These are phyloP conservation scores for Ambrosiella xylebori DNA, from an alignment of 2,329 filamentous ascomycete genomes.

Conservation along the genomic window DNA sequence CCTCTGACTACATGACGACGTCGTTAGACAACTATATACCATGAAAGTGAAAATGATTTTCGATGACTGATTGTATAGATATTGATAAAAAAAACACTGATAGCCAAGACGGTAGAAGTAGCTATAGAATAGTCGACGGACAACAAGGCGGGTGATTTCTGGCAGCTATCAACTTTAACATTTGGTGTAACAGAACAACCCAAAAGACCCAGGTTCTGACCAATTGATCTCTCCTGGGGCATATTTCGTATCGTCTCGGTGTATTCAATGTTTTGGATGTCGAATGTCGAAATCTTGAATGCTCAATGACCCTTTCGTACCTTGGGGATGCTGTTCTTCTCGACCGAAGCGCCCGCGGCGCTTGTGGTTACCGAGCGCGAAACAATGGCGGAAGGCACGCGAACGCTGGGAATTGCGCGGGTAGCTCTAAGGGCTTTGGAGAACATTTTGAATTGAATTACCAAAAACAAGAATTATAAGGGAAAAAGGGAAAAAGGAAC, in stretches of 20 bases:
- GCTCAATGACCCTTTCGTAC: slow-evolving; percentile 18
- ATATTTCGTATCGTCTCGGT: not conserved
- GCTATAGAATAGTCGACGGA: not conserved
- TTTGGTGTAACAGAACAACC: not conserved
- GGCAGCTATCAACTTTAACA: not conserved
- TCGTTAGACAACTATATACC: not conserved
- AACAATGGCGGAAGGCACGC: slow-evolving; percentile 27
- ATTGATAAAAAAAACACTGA: not conserved
- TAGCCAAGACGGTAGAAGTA: not conserved
- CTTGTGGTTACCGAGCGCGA: slow-evolving; percentile 80
- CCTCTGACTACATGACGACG: slow-evolving; percentile 51
- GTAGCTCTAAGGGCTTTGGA: slow-evolving; percentile 49
- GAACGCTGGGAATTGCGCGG: slow-evolving; percentile 36
- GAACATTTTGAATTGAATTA: slow-evolving; percentile 37
- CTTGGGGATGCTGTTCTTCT: slow-evolving; percentile 44
- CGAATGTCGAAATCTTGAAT: not conserved
- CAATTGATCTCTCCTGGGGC: not conserved
- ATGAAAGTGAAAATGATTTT: not conserved
- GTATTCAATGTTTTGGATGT: not conserved
- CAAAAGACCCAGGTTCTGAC: not conserved
- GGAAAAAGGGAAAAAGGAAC: slow-evolving; percentile 8
- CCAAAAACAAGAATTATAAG: slow-evolving; percentile 3
- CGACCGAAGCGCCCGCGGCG: slow-evolving; percentile 78
- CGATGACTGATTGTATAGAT: not conserved
- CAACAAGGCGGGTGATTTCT: not conserved